Evolutionary conservation across 805 yeast genomes (phyloP).

Genomic region (Hanseniaspora clermontiae): DNA sequence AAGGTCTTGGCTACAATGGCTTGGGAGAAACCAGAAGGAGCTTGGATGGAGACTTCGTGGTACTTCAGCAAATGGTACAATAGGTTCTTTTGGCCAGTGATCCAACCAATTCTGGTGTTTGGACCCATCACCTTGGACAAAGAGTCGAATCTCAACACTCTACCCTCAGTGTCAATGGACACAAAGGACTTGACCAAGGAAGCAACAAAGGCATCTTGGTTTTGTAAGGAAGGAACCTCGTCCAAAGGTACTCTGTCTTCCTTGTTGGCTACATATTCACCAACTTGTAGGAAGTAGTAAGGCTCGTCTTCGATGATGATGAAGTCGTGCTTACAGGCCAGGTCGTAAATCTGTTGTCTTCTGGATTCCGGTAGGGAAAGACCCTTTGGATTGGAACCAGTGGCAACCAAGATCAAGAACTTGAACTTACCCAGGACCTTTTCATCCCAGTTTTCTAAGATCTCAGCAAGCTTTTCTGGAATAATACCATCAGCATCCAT

Average conservation of each 20-base stretch:
- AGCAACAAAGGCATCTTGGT: slow-evolving; percentile 54
- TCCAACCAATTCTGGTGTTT: slow-evolving; percentile 81
- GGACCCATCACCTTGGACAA: slow-evolving; percentile 89
- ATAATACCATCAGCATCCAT: slow-evolving; percentile 70
- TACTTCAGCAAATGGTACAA: slow-evolving; percentile 56
- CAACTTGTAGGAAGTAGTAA: slow-evolving; percentile 93
- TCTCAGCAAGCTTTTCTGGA: slow-evolving; percentile 52
- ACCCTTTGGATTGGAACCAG: slow-evolving; percentile 98
- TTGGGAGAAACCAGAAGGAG: slow-evolving; percentile 71
- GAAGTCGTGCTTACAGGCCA: slow-evolving; percentile 78
- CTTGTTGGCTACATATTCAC: slow-evolving; percentile 41
- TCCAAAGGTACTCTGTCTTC: slow-evolving; percentile 22
- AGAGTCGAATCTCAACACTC: slow-evolving; percentile 80
- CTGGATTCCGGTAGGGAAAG: slow-evolving; percentile 66
- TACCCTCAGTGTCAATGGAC: slow-evolving; percentile 69
- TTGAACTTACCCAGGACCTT: slow-evolving; percentile 58
- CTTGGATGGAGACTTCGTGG: slow-evolving; percentile 72
- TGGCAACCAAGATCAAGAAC: slow-evolving; percentile 77
- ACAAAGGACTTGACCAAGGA: slow-evolving; percentile 66
- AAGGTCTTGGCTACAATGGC: slow-evolving; percentile 57
- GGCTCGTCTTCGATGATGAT: slow-evolving; percentile 92
- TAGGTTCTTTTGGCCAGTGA: slow-evolving; percentile 54
- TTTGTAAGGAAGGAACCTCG: slow-evolving; percentile 17
- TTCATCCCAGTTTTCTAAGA: slow-evolving; percentile 59
- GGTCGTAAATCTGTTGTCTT: slow-evolving; percentile 58